Evolutionary conservation across 805 yeast genomes (phyloP).

Genomic region (Zygosaccharomyces rouxii): DNA sequence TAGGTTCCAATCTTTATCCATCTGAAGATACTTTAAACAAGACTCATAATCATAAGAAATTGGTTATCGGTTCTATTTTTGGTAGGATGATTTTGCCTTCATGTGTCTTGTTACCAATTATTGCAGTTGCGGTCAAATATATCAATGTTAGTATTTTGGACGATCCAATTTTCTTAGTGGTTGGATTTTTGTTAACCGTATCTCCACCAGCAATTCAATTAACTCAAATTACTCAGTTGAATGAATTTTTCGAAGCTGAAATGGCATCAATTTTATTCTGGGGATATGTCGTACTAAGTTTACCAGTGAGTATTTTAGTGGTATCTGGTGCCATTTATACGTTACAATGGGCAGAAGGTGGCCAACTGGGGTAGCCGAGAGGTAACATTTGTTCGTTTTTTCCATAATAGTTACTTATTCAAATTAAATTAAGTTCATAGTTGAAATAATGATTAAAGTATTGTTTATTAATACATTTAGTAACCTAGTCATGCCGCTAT

Average conservation of each 20-base stretch:
- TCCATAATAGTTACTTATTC: no score
- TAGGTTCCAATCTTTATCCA: slow-evolving; percentile 77
- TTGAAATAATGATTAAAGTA: not conserved
- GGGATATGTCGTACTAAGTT: slow-evolving; percentile 72
- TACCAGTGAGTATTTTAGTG: slow-evolving; percentile 70
- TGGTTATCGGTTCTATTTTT: slow-evolving; percentile 63
- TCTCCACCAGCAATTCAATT: slow-evolving; percentile 83
- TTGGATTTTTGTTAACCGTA: slow-evolving; percentile 67
- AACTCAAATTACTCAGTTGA: slow-evolving; percentile 74
- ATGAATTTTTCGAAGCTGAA: slow-evolving; percentile 70
- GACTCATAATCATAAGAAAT: slow-evolving; percentile 54
- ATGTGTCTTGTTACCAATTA: slow-evolving; percentile 58
- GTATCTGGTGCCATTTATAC: slow-evolving; percentile 60
- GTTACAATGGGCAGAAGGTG: slow-evolving; percentile 39
- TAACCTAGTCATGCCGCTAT: not conserved
- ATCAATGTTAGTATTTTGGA: slow-evolving; percentile 64
- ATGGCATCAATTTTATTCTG: slow-evolving; percentile 80
- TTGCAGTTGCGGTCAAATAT: slow-evolving; percentile 59
- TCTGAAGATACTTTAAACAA: slow-evolving; percentile 63
- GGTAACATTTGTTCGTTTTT: no score
- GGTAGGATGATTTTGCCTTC: slow-evolving; percentile 80
- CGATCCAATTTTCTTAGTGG: slow-evolving; percentile 77
- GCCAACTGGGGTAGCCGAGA: not conserved
- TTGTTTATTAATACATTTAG: not conserved
- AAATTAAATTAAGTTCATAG: no score